Conservation (phyloP, 139 green algal species). For the Mychonastes homosphaera region DNA sequence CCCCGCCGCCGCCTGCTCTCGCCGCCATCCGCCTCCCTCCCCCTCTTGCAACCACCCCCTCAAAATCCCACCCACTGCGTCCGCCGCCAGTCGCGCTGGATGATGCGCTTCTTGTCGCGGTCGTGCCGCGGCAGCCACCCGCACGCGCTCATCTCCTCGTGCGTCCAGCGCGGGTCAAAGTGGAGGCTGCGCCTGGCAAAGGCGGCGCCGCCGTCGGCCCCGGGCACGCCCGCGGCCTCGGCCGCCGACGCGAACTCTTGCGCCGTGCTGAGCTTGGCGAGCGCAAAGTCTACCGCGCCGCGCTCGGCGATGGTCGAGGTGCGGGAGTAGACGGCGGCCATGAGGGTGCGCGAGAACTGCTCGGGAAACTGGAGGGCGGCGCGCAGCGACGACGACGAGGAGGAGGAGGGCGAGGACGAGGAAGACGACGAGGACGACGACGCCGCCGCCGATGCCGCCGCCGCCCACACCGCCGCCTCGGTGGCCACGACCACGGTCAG, state of each 20-base stretch:
- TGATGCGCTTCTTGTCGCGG: too few species aligned
- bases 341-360: not conserved
- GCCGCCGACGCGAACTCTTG: too few species aligned
- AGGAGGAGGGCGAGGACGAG: too few species aligned
- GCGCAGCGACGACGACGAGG: not conserved
- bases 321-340: constrained; percentile 15
- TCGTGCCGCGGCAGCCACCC: too few species aligned
- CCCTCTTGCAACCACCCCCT: too few species aligned
- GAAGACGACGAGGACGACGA: too few species aligned
- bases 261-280: constrained; percentile 34
- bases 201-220: too few species aligned
- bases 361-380: not conserved
- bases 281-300: constrained; percentile 42
- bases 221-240: too few species aligned
- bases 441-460: not conserved
- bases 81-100: too few species aligned
- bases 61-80: too few species aligned
- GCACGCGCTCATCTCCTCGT: constrained; percentile 26
- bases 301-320: constrained; percentile 36
- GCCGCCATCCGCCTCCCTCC: too few species aligned
- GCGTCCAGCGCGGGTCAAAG: constrained; percentile 34
- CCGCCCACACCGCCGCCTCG: not conserved
- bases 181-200: constrained; percentile 29
- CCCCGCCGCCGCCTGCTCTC: too few species aligned
- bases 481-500: constrained; percentile 17